A percentile compares a stretch with the other conserved stretches of the same genome.
These are phyloP conservation scores for Pascua sp. DNA, from an alignment of 1,284 basidiomycete species.

Conservation along the genomic window DNA sequence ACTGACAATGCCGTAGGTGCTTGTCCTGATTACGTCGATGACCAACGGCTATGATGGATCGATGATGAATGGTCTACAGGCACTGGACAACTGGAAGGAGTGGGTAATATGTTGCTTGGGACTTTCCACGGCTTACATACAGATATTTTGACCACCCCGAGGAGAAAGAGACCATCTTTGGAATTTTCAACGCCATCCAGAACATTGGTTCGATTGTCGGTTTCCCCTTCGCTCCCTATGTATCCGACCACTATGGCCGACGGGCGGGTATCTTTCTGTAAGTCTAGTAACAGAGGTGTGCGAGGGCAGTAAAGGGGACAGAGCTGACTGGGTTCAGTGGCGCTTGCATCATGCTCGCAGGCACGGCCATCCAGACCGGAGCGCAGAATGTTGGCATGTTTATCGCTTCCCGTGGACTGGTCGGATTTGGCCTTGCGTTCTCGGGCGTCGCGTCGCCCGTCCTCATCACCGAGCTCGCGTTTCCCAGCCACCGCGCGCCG, in stretches of 20 bases:
- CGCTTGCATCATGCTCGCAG: slow-evolving; percentile 22
- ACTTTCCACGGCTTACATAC: not conserved
- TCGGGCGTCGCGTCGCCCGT: slow-evolving; percentile 61
- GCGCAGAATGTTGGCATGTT: slow-evolving; percentile 69
- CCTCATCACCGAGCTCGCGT: slow-evolving; percentile 71
- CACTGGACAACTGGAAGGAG: not conserved
- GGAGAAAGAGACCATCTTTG: slow-evolving; percentile 9
- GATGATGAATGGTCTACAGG: slow-evolving; percentile 27
- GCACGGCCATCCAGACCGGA: slow-evolving; percentile 26
- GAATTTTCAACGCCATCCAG: slow-evolving; percentile 32
- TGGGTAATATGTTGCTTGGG: not conserved
- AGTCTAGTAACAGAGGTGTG: too few relatives aligned
- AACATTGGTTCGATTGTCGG: slow-evolving; percentile 24
- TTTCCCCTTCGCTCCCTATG: slow-evolving; percentile 33
- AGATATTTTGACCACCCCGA: slow-evolving; percentile 9
- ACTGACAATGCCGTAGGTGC: slow-evolving; percentile 11
- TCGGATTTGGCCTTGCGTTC: slow-evolving; percentile 51
- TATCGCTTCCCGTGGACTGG: slow-evolving; percentile 54
- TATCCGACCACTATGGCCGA: slow-evolving; percentile 28
- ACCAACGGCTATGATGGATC: slow-evolving; percentile 27
- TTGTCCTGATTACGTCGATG: slow-evolving; percentile 32
- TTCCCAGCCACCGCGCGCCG: slow-evolving; percentile 69
- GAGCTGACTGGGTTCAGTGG: not conserved
- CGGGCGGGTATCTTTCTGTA: slow-evolving; percentile 40
- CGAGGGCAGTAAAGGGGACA: too few relatives aligned